A percentile compares a stretch with the other conserved stretches of the same genome.
Evolutionary conservation across 2,329 filamentous ascomycete species (phyloP).

Genomic region (Botryotinia calthae): DNA sequence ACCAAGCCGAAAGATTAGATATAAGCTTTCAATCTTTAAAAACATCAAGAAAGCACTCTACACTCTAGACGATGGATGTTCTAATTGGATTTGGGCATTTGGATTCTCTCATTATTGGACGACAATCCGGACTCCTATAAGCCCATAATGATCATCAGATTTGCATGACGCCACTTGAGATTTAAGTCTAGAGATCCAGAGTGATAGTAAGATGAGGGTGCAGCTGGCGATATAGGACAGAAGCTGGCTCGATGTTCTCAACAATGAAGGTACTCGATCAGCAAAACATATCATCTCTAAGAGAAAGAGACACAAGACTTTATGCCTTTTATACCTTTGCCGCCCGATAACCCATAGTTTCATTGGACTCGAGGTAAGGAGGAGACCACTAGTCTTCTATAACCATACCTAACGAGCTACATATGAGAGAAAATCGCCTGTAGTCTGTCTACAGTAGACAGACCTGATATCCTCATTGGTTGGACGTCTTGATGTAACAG

Average conservation of each 20-base stretch:
- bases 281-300: neutral
- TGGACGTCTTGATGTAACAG: neutral
- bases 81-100: neutral
- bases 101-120: neutral
- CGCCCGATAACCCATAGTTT: rapidly evolving
- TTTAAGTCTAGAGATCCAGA: neutral
- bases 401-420: neutral
- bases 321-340: neutral
- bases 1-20: neutral
- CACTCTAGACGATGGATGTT: neutral
- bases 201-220: neutral
- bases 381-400: neutral
- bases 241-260: neutral
- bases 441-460: neutral
- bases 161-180: neutral
- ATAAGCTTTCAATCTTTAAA: neutral
- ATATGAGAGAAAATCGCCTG: neutral
- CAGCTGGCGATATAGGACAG: neutral
- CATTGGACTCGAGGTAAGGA: neutral
- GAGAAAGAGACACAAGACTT: neutral
- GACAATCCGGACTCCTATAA: neutral
- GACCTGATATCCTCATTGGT: neutral
- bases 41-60: neutral
- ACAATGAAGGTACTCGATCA: neutral
- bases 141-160: neutral